Conservation (phyloP, 306 rosid species). For the Rosa lucieae region DNA sequence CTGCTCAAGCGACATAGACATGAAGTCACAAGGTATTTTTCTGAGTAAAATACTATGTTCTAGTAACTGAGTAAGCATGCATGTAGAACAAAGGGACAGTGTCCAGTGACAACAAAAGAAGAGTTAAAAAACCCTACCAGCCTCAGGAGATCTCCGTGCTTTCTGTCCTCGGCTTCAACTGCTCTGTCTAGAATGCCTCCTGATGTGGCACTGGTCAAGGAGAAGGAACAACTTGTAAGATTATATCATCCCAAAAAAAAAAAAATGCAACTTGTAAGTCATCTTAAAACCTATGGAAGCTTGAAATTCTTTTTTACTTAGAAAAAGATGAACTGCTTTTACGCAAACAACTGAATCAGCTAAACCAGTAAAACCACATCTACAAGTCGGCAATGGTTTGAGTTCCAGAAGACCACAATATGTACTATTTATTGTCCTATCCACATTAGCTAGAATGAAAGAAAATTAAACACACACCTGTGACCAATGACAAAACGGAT, state of each 20-base stretch:
- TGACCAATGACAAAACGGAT: slow-evolving; percentile 94
- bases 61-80: slow-evolving; percentile 6
- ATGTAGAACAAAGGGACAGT: neutral
- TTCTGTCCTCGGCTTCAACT: slow-evolving; percentile 91
- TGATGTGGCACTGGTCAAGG: slow-evolving; percentile 77
- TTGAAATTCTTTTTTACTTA: neutral
- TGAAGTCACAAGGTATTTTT: slow-evolving; percentile 14
- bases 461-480: slow-evolving; percentile 49
- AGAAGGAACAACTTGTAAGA: slow-evolving; percentile 14
- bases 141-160: slow-evolving; percentile 92
- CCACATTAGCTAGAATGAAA: neutral
- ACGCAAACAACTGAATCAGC: neutral
- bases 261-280: neutral
- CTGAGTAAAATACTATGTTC: neutral
- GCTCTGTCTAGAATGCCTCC: slow-evolving; percentile 99
- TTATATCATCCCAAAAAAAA: neutral
- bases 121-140: slow-evolving; percentile 57
- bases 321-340: neutral
- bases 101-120: slow-evolving; percentile 20
- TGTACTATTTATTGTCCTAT: neutral
- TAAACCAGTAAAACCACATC: neutral
- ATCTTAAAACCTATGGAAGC: neutral
- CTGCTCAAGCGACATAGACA: slow-evolving; percentile 39
- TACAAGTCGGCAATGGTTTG: neutral
- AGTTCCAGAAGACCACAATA: neutral